Evolutionary conservation across 352 stramenopile genomes (phyloP).

Genomic region (Thraustochytrium sp.): DNA sequence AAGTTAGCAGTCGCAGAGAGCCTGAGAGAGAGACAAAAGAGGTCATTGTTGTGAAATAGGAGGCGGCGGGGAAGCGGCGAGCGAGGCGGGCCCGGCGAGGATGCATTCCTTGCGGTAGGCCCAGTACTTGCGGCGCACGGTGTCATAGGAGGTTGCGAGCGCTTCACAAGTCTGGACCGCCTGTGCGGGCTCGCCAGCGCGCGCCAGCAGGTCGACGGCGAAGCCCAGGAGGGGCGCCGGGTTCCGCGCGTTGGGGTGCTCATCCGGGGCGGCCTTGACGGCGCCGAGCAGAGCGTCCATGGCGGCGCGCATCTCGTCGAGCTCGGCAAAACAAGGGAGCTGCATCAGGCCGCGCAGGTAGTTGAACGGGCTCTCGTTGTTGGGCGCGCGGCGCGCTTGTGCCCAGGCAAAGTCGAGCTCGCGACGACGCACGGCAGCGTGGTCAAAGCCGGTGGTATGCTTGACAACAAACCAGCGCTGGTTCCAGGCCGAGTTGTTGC

Average conservation of each 20-base stretch:
- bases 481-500: conserved; percentile 96
- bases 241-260: background rate
- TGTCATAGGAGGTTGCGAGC: background rate
- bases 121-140: conserved; percentile 28
- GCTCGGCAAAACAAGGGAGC: background rate
- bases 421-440: conserved; percentile 52
- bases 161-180: background rate
- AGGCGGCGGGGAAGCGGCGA: too few species aligned
- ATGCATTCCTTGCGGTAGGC: background rate
- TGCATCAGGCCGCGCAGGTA: conserved; percentile 63
- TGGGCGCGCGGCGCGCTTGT: conserved; percentile 63
- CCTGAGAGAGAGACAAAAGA: too few species aligned
- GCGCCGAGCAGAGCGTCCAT: background rate
- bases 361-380: conserved; percentile 86
- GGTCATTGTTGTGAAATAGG: too few species aligned
- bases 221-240: background rate
- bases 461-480: conserved; percentile 75
- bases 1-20: too few species aligned
- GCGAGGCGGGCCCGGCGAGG: too few species aligned
- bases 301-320: background rate
- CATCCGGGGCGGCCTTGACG: background rate
- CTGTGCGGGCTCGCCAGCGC: background rate
- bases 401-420: conserved; percentile 69
- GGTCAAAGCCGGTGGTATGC: conserved; percentile 53
- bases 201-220: background rate